Evolutionary conservation across 2,329 filamentous ascomycete genomes (phyloP).

Genomic region (Alternaria sp.): DNA sequence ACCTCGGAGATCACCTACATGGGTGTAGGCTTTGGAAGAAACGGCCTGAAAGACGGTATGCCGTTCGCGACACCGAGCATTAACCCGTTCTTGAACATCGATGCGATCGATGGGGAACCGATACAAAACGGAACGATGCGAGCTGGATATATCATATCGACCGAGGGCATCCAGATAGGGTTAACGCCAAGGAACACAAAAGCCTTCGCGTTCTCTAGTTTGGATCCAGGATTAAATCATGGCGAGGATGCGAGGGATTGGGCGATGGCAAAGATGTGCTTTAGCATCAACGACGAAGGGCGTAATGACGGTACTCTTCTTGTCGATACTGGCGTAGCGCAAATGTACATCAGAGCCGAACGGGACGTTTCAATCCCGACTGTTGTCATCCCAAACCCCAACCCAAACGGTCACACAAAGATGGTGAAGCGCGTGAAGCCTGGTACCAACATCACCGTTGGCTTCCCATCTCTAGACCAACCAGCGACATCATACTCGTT

Average conservation of each 20-base stretch:
- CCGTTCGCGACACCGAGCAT: constrained; percentile 37
- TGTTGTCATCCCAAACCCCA: constrained; percentile 43
- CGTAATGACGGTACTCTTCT: constrained; percentile 38
- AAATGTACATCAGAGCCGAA: constrained; percentile 48
- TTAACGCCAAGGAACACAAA: constrained; percentile 33
- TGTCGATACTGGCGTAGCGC: constrained; percentile 45
- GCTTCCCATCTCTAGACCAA: constrained; percentile 29
- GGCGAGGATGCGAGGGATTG: constrained; percentile 42
- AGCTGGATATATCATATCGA: constrained; percentile 43
- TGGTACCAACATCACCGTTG: constrained; percentile 40
- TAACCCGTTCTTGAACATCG: constrained; percentile 49
- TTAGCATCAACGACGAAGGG: constrained; percentile 33
- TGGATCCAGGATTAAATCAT: constrained; percentile 41
- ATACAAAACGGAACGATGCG: constrained; percentile 19
- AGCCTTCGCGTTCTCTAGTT: constrained; percentile 32
- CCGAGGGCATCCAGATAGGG: constrained; percentile 40
- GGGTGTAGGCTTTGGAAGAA: constrained; percentile 49
- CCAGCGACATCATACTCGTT: constrained; percentile 35
- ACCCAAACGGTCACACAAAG: constrained; percentile 33
- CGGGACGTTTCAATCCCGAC: constrained; percentile 37
- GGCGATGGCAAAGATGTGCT: constrained; percentile 46
- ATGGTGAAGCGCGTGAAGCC: constrained; percentile 42
- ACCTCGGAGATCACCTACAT: constrained; percentile 47
- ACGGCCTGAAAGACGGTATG: constrained; percentile 39
- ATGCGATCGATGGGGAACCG: constrained; percentile 32